A percentile compares a stretch with the other conserved stretches of the same genome.
Evolutionary conservation across 1,284 basidiomycete species (phyloP).

Genomic region (Laetiporus sulphureus): DNA sequence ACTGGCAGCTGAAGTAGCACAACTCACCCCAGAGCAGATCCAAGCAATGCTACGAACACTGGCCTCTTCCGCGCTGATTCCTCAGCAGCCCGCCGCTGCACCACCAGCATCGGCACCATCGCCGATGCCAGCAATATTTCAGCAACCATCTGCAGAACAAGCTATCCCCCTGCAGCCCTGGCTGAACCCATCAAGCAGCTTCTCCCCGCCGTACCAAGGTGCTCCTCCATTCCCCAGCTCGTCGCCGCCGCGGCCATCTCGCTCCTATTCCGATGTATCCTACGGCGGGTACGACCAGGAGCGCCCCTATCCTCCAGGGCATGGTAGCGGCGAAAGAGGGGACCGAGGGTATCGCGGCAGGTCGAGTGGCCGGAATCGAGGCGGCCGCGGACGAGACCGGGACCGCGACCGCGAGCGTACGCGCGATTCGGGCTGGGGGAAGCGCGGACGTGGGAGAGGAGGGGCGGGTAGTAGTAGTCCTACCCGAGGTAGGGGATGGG

Average conservation of each 20-base stretch:
- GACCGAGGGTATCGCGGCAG: slow-evolving; percentile 15
- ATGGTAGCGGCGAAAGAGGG: slow-evolving; percentile 14
- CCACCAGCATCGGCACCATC: slow-evolving; percentile 4
- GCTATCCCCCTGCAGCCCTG: slow-evolving; percentile 8
- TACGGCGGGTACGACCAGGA: slow-evolving; percentile 13
- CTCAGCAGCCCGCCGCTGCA: slow-evolving; percentile 1
- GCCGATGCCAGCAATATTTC: not conserved
- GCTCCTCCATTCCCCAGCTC: slow-evolving; percentile 4
- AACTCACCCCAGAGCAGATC: slow-evolving; percentile 57
- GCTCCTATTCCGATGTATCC: slow-evolving; percentile 5
- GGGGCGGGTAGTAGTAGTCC: slow-evolving; percentile 13
- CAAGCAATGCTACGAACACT: slow-evolving; percentile 47
- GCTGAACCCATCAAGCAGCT: slow-evolving; percentile 3
- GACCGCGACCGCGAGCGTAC: slow-evolving; percentile 32
- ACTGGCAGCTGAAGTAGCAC: slow-evolving; percentile 43
- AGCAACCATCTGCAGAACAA: not conserved
- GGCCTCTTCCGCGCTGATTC: slow-evolving; percentile 12
- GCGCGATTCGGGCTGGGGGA: slow-evolving; percentile 54
- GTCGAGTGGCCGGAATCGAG: slow-evolving; percentile 22
- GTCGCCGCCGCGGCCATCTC: slow-evolving; percentile 1
- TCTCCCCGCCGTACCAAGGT: slow-evolving; percentile 4
- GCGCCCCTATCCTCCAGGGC: slow-evolving; percentile 6
- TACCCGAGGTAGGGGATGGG: slow-evolving; percentile 17
- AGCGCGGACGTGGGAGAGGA: slow-evolving; percentile 20
- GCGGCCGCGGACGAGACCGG: slow-evolving; percentile 31